A percentile compares a stretch with the other conserved stretches of the same genome.
phyloP scores from a whole-genome alignment of 345 rosid genomes.

The Corymbia maculata region DNA sequence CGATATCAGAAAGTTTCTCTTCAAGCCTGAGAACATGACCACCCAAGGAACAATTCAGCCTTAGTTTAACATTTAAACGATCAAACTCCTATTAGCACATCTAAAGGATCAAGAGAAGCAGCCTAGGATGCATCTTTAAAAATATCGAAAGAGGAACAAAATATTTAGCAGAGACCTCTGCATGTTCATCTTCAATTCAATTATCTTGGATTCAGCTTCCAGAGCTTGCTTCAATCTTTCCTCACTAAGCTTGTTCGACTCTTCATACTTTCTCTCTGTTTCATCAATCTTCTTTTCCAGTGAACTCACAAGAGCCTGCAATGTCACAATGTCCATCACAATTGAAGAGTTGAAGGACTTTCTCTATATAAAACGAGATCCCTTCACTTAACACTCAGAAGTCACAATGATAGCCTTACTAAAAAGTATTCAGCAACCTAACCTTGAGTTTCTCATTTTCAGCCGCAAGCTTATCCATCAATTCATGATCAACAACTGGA shows the following conservation, averaged over 20 bases:
- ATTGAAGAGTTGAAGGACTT: background rate
- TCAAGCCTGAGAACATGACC: constrained; percentile 42
- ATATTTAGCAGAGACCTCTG: constrained; percentile 39
- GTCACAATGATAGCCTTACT: background rate
- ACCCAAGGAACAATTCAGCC: background rate
- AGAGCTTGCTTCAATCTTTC: constrained; percentile 66
- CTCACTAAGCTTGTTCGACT: constrained; percentile 65
- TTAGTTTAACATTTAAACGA: background rate
- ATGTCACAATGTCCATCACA: background rate
- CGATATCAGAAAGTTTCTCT: constrained; percentile 80
- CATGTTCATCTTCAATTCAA: constrained; percentile 75
- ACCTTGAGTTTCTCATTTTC: constrained; percentile 94
- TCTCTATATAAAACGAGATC: background rate
- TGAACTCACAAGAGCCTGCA: constrained; percentile 52
- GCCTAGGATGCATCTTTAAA: background rate
- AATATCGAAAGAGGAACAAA: background rate
- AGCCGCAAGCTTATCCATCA: constrained; percentile 44
- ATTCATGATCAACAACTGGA: constrained; percentile 48
- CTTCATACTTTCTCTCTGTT: constrained; percentile 76
- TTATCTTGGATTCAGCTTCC: constrained; percentile 80
- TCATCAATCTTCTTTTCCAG: constrained; percentile 75
- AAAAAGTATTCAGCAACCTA: background rate
- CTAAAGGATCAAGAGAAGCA: background rate
- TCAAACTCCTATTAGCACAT: background rate
- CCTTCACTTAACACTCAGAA: background rate